Evolutionary conservation across 148 eudicot genomes (phyloP).

Genomic region (Amaranthus palmeri): DNA sequence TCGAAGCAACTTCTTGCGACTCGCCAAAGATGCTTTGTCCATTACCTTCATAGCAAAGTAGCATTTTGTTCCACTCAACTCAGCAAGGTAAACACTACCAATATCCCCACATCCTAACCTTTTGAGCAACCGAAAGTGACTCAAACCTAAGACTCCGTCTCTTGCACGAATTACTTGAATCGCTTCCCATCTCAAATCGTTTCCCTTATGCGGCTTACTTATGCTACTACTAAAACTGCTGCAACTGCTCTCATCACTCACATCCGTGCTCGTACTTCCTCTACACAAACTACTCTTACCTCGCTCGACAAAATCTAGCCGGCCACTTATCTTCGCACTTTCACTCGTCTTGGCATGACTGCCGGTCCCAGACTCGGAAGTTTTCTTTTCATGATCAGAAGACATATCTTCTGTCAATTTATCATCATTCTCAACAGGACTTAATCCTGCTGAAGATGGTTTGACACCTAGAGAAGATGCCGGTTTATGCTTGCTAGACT

Average conservation of each 20-base stretch:
- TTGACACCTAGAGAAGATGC: constrained; percentile 13
- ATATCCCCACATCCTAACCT: constrained; percentile 71
- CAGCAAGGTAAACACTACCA: constrained; percentile 64
- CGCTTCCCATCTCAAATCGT: constrained; percentile 50
- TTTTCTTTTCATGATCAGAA: constrained; percentile 43
- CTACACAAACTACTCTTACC: constrained; percentile 50
- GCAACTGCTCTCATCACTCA: constrained; percentile 67
- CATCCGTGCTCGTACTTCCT: constrained; percentile 56
- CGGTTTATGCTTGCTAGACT: constrained; percentile 4
- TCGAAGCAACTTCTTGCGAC: constrained; percentile 61
- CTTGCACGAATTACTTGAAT: constrained; percentile 38
- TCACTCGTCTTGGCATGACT: constrained; percentile 52
- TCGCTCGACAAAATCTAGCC: constrained; percentile 45
- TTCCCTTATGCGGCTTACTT: constrained; percentile 66
- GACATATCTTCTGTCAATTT: constrained; percentile 27
- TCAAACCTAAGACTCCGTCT: constrained; percentile 52
- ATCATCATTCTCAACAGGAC: constrained; percentile 16
- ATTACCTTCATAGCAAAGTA: constrained; percentile 73
- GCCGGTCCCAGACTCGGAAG: constrained; percentile 31
- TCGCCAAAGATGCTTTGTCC: constrained; percentile 16
- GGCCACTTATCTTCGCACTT: constrained; percentile 45
- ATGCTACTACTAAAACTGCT: constrained; percentile 44
- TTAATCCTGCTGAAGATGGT: constrained; percentile 5
- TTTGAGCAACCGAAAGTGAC: constrained; percentile 56
- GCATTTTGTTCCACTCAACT: constrained; percentile 53